phyloP scores from a whole-genome alignment of 2,329 filamentous ascomycete species.

The Botrytis tulipae region DNA sequence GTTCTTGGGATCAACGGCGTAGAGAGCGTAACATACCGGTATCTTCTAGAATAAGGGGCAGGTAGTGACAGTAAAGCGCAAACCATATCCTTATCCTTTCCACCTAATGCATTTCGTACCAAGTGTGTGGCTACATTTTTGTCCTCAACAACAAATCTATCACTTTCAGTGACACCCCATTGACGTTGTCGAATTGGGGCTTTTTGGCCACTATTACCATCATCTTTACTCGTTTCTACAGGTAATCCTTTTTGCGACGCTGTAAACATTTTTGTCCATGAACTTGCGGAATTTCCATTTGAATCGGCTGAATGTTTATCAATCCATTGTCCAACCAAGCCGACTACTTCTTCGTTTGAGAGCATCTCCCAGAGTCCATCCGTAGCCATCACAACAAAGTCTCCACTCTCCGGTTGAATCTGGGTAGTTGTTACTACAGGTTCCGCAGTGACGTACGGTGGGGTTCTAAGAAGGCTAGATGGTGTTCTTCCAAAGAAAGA shows the following conservation, averaged over 20 bases:
- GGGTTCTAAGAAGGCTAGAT: slow-evolving; percentile 76
- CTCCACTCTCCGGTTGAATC: slow-evolving; percentile 82
- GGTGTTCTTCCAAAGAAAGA: slow-evolving; percentile 86
- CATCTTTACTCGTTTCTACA: slow-evolving; percentile 63
- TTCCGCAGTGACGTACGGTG: slow-evolving; percentile 96
- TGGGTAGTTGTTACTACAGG: slow-evolving; percentile 92
- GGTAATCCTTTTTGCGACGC: slow-evolving; percentile 60
- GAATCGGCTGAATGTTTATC: slow-evolving; percentile 61
- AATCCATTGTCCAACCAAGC: slow-evolving; percentile 94
- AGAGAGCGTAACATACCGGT: slow-evolving; percentile 60
- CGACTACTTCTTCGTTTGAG: slow-evolving; percentile 96
- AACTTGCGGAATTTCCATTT: slow-evolving; percentile 45
- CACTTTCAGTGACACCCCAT: slow-evolving; percentile 77
- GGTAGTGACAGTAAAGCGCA: slow-evolving; percentile 89
- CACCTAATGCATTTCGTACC: slow-evolving; percentile 90
- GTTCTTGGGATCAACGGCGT: background rate
- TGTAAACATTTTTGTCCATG: slow-evolving; percentile 67
- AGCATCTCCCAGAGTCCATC: slow-evolving; percentile 99
- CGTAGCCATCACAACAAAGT: slow-evolving; percentile 94
- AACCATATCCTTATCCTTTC: slow-evolving; percentile 89
- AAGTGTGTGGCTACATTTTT: slow-evolving; percentile 96
- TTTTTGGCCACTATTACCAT: slow-evolving; percentile 66
- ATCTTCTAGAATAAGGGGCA: slow-evolving; percentile 85
- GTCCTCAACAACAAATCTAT: slow-evolving; percentile 90
- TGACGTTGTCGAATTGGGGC: slow-evolving; percentile 86